Evolutionary conservation across 805 yeast genomes (phyloP).

Genomic region (Myxozyma lipomycoides): DNA sequence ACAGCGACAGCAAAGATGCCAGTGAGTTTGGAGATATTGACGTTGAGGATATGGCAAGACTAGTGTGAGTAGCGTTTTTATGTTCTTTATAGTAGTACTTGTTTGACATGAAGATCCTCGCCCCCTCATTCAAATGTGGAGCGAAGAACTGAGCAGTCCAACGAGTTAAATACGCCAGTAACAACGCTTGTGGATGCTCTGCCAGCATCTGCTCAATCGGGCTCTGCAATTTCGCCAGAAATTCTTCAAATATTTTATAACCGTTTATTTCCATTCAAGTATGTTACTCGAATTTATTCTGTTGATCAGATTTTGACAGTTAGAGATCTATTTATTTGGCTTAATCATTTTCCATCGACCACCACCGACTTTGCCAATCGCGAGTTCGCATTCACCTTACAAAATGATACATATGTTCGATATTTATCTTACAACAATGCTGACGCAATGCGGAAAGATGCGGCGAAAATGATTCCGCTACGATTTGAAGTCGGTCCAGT

Average conservation of each 20-base stretch:
- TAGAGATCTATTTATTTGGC: conserved; percentile 77
- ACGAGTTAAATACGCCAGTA: too few relatives aligned
- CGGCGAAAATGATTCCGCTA: conserved; percentile 69
- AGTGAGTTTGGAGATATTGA: background rate
- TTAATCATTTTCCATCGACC: conserved; percentile 77
- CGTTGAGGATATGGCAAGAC: background rate
- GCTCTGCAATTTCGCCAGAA: conserved; percentile 10
- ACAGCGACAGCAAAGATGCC: background rate
- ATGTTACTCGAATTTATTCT: background rate
- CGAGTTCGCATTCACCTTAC: conserved; percentile 88
- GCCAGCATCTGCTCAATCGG: background rate
- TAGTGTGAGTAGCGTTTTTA: background rate
- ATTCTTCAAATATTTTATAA: conserved; percentile 73
- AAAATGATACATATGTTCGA: conserved; percentile 84
- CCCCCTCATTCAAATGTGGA: too few relatives aligned
- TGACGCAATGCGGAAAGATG: conserved; percentile 75
- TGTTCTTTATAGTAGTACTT: background rate
- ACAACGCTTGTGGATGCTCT: background rate
- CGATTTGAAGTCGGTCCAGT: conserved; percentile 96
- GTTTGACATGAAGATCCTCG: background rate
- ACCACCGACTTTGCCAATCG: conserved; percentile 76
- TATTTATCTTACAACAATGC: conserved; percentile 67
- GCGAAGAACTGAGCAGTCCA: too few relatives aligned
- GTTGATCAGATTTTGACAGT: conserved; percentile 37
- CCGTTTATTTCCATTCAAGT: conserved; percentile 34